Percentiles rank a stretch among this genome's conserved stretches.
Evolutionary conservation across 2,329 filamentous ascomycete species (phyloP).

Genomic region (Fusarium praegraminearum): DNA sequence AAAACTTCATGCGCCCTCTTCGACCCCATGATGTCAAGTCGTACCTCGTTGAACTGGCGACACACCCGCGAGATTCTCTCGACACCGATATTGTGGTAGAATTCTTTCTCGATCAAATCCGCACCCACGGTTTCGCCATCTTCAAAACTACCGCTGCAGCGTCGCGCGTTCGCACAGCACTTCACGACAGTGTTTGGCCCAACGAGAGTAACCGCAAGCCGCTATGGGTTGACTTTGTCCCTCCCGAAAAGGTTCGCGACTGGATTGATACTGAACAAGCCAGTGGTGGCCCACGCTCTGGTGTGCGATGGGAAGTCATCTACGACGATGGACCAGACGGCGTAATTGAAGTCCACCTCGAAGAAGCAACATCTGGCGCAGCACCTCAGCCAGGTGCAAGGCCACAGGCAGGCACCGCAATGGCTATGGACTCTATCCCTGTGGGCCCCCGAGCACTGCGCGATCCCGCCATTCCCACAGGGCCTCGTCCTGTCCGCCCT

Average conservation of each 20-base stretch:
- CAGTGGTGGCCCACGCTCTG: slow-evolving; percentile 52
- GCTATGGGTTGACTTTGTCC: slow-evolving; percentile 91
- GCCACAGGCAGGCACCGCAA: slow-evolving; percentile 34
- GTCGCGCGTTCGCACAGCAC: slow-evolving; percentile 76
- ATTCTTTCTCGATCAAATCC: slow-evolving; percentile 86
- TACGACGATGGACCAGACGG: slow-evolving; percentile 72
- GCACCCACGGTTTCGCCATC: slow-evolving; percentile 86
- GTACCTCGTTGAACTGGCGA: slow-evolving; percentile 77
- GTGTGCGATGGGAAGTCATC: slow-evolving; percentile 75
- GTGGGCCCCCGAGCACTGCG: slow-evolving; percentile 52
- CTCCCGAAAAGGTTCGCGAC: slow-evolving; percentile 74
- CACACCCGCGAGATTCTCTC: slow-evolving; percentile 65
- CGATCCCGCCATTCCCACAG: slow-evolving; percentile 47
- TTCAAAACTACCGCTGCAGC: slow-evolving; percentile 79
- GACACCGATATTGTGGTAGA: slow-evolving; percentile 67
- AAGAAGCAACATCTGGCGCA: slow-evolving; percentile 45
- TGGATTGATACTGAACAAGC: slow-evolving; percentile 81
- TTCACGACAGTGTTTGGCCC: slow-evolving; percentile 88
- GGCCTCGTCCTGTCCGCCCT: slow-evolving; percentile 55
- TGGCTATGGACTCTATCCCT: slow-evolving; percentile 53
- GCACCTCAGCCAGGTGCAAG: slow-evolving; percentile 32
- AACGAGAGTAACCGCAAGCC: slow-evolving; percentile 86
- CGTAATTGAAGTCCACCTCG: slow-evolving; percentile 66
- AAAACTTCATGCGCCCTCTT: slow-evolving; percentile 89
- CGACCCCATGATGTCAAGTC: slow-evolving; percentile 74